phyloP scores from a whole-genome alignment of 140 eudicot species.

The Oenanthe javanica region DNA sequence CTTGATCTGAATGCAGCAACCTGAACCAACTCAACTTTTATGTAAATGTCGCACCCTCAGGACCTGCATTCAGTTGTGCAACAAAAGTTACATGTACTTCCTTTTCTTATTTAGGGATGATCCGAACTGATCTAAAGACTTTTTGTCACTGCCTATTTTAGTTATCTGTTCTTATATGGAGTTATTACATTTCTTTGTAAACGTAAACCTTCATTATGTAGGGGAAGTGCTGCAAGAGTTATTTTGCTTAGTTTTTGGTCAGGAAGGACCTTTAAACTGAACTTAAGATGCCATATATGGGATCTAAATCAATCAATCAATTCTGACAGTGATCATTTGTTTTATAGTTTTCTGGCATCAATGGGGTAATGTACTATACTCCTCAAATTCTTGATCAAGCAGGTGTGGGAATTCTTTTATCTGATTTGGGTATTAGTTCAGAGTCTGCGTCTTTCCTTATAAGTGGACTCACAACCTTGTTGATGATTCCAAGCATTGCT shows the following conservation, averaged over 20 bases:
- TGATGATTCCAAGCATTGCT: slow-evolving; percentile 85
- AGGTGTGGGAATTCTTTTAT: slow-evolving; percentile 70
- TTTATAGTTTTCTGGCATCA: slow-evolving; percentile 74
- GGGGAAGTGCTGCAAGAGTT: not conserved
- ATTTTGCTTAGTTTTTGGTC: not conserved
- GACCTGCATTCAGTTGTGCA: not conserved
- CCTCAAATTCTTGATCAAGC: slow-evolving; percentile 94
- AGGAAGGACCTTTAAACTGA: not conserved
- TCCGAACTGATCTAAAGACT: not conserved
- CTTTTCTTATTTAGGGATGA: not conserved
- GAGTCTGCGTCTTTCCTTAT: slow-evolving; percentile 78
- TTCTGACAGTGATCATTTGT: not conserved
- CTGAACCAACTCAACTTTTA: not conserved
- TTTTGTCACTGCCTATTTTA: not conserved
- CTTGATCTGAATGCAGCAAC: not conserved
- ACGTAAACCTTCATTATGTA: not conserved
- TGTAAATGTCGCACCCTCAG: not conserved
- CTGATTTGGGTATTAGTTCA: slow-evolving; percentile 63
- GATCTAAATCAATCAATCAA: not conserved
- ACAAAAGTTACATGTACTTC: not conserved
- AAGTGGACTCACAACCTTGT: slow-evolving; percentile 71
- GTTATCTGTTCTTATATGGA: not conserved
- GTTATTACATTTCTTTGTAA: not conserved
- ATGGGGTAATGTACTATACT: slow-evolving; percentile 84
- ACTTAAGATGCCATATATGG: not conserved